A percentile compares a stretch with the other conserved stretches of the same genome.
Conservation (phyloP, 306 rosid genomes). For the Sophora flavescens region DNA sequence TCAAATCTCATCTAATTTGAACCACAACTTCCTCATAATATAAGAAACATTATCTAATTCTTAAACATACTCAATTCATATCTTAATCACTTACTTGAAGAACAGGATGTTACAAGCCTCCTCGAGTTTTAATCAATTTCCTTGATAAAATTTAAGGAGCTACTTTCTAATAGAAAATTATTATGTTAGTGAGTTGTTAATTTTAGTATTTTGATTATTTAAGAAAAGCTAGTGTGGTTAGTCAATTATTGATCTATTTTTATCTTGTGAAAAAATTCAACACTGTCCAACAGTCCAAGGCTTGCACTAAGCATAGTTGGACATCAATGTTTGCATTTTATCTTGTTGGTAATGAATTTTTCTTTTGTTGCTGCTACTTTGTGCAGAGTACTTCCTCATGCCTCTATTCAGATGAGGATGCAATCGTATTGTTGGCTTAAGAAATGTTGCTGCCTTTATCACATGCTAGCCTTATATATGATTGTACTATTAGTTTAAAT, state of each 20-base stretch:
- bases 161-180: too few relatives aligned
- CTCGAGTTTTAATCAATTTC: too few relatives aligned
- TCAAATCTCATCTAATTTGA: too few relatives aligned
- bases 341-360: not conserved
- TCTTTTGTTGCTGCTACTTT: slow-evolving; percentile 63
- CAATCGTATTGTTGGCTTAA: not conserved
- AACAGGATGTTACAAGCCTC: too few relatives aligned
- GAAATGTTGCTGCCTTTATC: not conserved
- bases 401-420: slow-evolving; percentile 66
- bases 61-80: too few relatives aligned
- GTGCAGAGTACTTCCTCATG: slow-evolving; percentile 69
- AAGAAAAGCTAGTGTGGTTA: not conserved
- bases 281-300: not conserved
- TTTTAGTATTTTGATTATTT: not conserved
- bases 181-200: too few relatives aligned
- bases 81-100: too few relatives aligned
- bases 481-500: not conserved
- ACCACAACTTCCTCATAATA: too few relatives aligned
- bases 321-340: not conserved
- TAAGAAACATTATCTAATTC: too few relatives aligned
- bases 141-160: too few relatives aligned
- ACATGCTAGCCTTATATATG: not conserved
- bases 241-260: too few relatives aligned
- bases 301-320: not conserved
- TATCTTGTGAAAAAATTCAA: not conserved